Base-by-base conservation (phyloP, 768 basidiomycete species). In the Pulveroboletus sp. region DNA sequence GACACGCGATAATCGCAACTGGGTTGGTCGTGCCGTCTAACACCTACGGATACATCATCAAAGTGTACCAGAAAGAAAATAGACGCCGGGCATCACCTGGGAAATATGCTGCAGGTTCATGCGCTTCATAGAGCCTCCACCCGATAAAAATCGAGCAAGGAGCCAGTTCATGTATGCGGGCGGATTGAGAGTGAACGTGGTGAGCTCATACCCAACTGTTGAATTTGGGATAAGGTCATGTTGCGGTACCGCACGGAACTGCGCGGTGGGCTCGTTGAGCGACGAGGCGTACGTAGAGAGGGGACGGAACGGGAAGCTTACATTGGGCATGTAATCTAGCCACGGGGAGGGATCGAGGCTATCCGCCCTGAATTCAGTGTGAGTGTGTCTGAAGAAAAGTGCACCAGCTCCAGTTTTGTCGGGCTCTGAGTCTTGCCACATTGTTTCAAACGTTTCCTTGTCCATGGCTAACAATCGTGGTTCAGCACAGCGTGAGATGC, bases 351-450 rank as follows among this genome's bases (percentile, higher is more conserved):
- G 59, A 22, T 72, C 69, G 45, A 59, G 48, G 16, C 65, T 66
- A 13, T 72, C 70, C 23, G 64, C 67, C 62, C 75, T 80, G 61
- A 81, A 83, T 57, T 88, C 82, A 0, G 76, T 81, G 49, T 90
- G 83, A 0, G 66, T 68, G 13, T 85, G 65, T 35, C 85, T 80
- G 32, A 84, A 65, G 72, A 91, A 87, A 50, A 78, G 82, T 0
- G 78, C 27, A 29, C 12, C 74, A 11, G 72, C 71, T 14, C 43
- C 45, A n/a, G 6, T 26, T 27, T 71, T 71, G 3, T 77, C 79
- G 0, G 80, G 80, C 5, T 73, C 76, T 0, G 89, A 89, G 54
- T 90, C 71, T 49, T 77, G 70, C 85, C 85, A 89, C 78, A 92
- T 80, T 4, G 68, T 71, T n/a, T 82, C 65, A 64, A 93, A 89